Percentiles rank a stretch among this genome's conserved stretches.
Evolutionary conservation across 1,139 yeast species (phyloP).

Genomic region (Zygoascus hellenicus): DNA sequence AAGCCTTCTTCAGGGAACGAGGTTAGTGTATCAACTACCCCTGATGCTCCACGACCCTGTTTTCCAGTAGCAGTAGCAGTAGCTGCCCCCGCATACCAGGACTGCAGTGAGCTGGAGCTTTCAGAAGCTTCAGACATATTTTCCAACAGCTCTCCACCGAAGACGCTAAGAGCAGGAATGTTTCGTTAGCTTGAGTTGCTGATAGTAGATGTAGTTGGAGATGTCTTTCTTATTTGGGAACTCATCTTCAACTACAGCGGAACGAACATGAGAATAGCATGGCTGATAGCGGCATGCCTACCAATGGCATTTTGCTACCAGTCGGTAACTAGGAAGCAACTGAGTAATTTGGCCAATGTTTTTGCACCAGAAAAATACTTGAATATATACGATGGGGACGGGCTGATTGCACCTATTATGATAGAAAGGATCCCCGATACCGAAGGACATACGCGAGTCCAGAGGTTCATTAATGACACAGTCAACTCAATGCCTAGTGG

Average conservation of each 20-base stretch:
- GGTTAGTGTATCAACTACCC: slow-evolving; percentile 16
- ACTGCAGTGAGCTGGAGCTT: no score
- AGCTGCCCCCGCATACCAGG: no score
- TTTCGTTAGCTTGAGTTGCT: no score
- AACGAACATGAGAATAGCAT: no score
- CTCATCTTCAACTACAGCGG: no score
- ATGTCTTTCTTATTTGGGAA: no score
- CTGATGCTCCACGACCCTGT: no score
- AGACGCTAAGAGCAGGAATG: no score
- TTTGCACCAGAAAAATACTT: slow-evolving; percentile 18
- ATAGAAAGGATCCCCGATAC: slow-evolving; percentile 44
- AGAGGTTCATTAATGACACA: slow-evolving; percentile 34
- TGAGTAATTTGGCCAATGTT: slow-evolving; percentile 7
- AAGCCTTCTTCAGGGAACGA: slow-evolving; percentile 28
- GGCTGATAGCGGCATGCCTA: neutral
- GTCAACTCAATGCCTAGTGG: slow-evolving; percentile 14
- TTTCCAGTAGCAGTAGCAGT: no score
- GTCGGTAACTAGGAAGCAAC: slow-evolving; percentile 11
- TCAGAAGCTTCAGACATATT: no score
- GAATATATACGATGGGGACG: slow-evolving; percentile 20
- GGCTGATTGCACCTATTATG: slow-evolving; percentile 31
- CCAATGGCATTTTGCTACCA: slow-evolving; percentile 12
- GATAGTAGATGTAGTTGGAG: no score
- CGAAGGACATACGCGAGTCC: slow-evolving; percentile 36
- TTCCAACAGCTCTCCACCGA: no score